These are phyloP conservation scores for Flaveria trinervia DNA, from an alignment of 129 eudicot species.

Conservation along the genomic window DNA sequence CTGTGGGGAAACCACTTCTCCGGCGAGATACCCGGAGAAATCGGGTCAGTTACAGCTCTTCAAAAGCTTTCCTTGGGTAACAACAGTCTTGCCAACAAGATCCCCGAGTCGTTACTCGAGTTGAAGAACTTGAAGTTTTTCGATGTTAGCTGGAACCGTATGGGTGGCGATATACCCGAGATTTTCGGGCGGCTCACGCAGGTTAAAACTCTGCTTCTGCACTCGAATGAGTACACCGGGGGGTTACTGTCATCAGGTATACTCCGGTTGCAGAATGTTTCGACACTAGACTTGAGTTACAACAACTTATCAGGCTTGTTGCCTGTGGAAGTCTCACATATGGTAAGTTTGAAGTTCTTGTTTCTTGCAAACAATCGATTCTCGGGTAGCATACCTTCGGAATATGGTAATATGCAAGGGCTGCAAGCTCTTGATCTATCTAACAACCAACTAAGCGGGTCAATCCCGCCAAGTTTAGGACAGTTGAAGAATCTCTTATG, in stretches of 20 bases:
- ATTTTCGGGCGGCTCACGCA: conserved; percentile 67
- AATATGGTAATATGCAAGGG: conserved; percentile 55
- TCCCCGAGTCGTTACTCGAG: conserved; percentile 57
- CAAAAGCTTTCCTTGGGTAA: conserved; percentile 60
- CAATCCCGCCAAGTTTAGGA: conserved; percentile 77
- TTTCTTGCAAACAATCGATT: conserved; percentile 73
- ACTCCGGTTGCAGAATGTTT: conserved; percentile 49
- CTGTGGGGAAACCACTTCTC: conserved; percentile 68
- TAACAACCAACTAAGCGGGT: conserved; percentile 52
- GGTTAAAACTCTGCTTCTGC: conserved; percentile 63
- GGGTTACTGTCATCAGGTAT: conserved; percentile 71
- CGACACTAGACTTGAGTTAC: conserved; percentile 72
- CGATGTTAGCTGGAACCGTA: conserved; percentile 67
- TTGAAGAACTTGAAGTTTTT: conserved; percentile 59
- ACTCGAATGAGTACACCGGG: conserved; percentile 57
- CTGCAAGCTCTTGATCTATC: conserved; percentile 91
- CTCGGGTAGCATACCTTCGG: conserved; percentile 66
- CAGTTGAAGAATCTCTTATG: conserved; percentile 69
- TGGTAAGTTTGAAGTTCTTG: conserved; percentile 57
- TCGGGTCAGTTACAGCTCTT: conserved; percentile 57
- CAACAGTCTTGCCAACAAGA: conserved; percentile 55
- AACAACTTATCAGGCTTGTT: conserved; percentile 73
- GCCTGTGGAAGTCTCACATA: conserved; percentile 59
- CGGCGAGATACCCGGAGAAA: conserved; percentile 58
- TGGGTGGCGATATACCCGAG: conserved; percentile 67